Evolutionary conservation across 495 filamentous ascomycete genomes (phyloP).

Genomic region (Xylaria venustula): DNA sequence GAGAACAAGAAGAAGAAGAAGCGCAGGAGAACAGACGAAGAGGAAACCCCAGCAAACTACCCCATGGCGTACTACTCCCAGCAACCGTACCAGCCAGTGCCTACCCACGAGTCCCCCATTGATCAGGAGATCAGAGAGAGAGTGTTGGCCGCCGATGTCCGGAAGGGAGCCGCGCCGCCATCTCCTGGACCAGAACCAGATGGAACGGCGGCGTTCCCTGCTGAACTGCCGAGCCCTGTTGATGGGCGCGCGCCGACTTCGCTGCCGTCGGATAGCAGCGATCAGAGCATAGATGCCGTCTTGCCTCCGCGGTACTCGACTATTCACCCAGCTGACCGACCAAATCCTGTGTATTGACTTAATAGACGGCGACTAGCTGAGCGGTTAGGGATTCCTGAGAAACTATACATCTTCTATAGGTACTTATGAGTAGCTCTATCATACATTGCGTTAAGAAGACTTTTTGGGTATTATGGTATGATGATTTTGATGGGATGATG

Average conservation of each 20-base stretch:
- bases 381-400: no score
- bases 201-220: background rate
- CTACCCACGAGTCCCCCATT: background rate
- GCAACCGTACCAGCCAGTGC: background rate
- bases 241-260: background rate
- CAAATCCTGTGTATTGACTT: background rate
- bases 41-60: background rate
- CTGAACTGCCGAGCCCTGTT: constrained; percentile 8
- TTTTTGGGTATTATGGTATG: no score
- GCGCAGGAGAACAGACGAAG: background rate
- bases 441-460: no score
- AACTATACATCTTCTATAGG: no score
- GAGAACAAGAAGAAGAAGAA: background rate
- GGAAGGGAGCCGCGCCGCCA: background rate
- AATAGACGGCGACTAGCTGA: background rate
- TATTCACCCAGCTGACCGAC: background rate
- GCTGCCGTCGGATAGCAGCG: no score
- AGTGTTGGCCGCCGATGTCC: no score
- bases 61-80: background rate
- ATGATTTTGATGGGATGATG: no score
- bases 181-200: background rate
- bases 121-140: no score
- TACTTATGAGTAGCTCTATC: no score
- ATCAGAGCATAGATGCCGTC: no score
- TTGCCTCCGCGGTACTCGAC: background rate